Conservation (phyloP, 2,329 filamentous ascomycete species). For the Helminthosporium solani region DNA sequence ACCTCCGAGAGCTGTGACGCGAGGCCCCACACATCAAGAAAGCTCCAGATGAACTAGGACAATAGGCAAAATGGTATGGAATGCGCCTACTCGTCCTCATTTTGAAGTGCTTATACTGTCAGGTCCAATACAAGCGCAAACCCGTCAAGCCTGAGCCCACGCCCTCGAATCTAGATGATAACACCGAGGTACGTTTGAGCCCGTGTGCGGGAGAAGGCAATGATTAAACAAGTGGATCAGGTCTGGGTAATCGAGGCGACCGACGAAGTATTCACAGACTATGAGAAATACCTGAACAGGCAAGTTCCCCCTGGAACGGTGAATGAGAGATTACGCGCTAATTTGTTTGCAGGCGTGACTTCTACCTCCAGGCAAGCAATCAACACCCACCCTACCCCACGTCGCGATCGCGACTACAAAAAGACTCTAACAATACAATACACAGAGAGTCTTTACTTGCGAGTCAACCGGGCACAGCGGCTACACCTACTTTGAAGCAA, state of each 20-base stretch:
- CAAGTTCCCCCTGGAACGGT: slow-evolving; percentile 48
- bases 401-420: slow-evolving; percentile 17
- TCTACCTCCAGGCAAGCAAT: slow-evolving; percentile 77
- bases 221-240: slow-evolving; percentile 51
- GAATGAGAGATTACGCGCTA: slow-evolving; percentile 15
- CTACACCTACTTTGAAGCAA: slow-evolving; percentile 87
- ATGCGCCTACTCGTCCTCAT: slow-evolving; percentile 11
- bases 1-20: slow-evolving; percentile 31
- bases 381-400: neutral
- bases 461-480: slow-evolving; percentile 93
- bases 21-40: slow-evolving; percentile 16
- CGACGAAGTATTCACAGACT: slow-evolving; percentile 83
- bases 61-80: slow-evolving; percentile 35
- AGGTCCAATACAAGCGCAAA: slow-evolving; percentile 97
- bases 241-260: slow-evolving; percentile 91
- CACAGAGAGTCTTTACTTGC: slow-evolving; percentile 84
- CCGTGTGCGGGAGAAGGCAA: slow-evolving; percentile 13
- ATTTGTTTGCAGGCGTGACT: slow-evolving; percentile 69
- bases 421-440: too few species aligned
- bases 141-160: slow-evolving; percentile 79
- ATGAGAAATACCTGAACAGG: slow-evolving; percentile 85
- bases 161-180: slow-evolving; percentile 74
- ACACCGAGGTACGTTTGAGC: slow-evolving; percentile 67
- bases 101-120: slow-evolving; percentile 20
- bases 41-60: slow-evolving; percentile 35